These are phyloP conservation scores for Lobosporangium transversale DNA, from an alignment of 192 early-diverging fungal species.

Conservation along the genomic window DNA sequence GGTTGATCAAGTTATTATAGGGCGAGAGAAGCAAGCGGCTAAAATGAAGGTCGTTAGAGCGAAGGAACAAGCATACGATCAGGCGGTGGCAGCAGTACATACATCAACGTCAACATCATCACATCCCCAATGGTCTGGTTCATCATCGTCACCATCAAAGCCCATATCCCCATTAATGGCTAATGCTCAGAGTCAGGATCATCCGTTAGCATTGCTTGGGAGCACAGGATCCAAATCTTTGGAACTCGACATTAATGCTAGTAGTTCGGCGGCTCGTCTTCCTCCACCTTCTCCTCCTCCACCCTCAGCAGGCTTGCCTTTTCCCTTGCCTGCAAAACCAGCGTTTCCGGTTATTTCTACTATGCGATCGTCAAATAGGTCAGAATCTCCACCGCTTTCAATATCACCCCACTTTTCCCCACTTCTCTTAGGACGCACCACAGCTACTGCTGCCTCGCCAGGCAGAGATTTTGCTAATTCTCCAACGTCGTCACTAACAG, in stretches of 20 bases:
- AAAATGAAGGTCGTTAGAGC: constrained; percentile 16
- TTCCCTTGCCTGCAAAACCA: constrained; percentile 40
- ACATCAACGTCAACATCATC: not conserved
- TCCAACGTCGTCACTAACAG: not conserved
- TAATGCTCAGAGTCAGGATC: no score
- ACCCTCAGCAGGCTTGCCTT: constrained; percentile 15
- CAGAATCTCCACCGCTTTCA: constrained; percentile 14
- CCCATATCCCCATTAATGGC: no score
- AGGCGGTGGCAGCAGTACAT: constrained; percentile 27
- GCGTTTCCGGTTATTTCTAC: constrained; percentile 39
- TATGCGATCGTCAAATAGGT: constrained; percentile 1
- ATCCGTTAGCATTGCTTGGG: not conserved
- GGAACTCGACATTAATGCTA: no score
- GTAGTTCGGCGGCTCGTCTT: no score
- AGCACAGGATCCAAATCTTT: no score
- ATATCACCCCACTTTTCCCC: constrained; percentile 1
- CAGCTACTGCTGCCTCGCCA: no score
- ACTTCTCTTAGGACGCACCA: not conserved
- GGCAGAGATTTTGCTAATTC: not conserved
- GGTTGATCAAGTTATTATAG: constrained; percentile 28
- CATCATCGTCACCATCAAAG: not conserved
- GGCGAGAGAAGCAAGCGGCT: constrained; percentile 37
- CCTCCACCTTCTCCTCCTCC: no score
- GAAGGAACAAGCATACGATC: constrained; percentile 46
- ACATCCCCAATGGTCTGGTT: not conserved